Evolutionary conservation across 192 early-diverging fungal genomes (phyloP).

Genomic region (Coemansia sp.): DNA sequence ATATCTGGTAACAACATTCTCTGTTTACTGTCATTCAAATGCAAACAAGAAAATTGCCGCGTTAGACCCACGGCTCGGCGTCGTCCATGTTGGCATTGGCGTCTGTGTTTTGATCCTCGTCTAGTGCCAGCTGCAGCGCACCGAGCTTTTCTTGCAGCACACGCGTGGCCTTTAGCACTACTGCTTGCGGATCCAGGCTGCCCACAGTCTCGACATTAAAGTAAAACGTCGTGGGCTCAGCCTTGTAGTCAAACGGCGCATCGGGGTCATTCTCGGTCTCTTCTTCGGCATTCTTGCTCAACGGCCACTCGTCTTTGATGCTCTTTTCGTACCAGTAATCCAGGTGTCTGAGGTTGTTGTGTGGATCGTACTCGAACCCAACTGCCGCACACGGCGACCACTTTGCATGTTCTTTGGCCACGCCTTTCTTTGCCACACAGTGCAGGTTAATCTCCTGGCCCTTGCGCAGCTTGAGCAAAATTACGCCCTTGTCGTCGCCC

Average conservation of each 20-base stretch:
- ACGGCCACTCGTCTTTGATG: conserved; percentile 80
- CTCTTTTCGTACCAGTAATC: conserved; percentile 92
- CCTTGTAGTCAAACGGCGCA: conserved; percentile 75
- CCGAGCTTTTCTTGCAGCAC: conserved; percentile 75
- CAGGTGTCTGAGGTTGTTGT: conserved; percentile 89
- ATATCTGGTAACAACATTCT: neutral
- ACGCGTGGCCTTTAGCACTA: conserved; percentile 67
- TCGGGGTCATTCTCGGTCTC: conserved; percentile 53
- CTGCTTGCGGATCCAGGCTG: conserved; percentile 69
- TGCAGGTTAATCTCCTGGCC: conserved; percentile 90
- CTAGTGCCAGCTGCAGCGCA: conserved; percentile 65
- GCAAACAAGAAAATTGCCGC: neutral
- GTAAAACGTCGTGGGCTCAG: conserved; percentile 76
- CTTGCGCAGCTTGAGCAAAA: conserved; percentile 85
- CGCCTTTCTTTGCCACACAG: conserved; percentile 95
- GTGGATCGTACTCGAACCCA: conserved; percentile 95
- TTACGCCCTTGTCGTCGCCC: conserved; percentile 71
- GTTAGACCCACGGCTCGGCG: conserved; percentile 44
- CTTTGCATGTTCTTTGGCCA: conserved; percentile 96
- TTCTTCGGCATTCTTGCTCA: conserved; percentile 64
- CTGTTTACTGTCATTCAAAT: neutral
- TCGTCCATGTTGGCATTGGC: conserved; percentile 42
- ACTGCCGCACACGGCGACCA: conserved; percentile 91
- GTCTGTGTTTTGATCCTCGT: conserved; percentile 48
- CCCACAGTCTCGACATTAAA: conserved; percentile 79